Evolutionary conservation across 805 yeast species (phyloP).

Genomic region (Spathaspora sp.): DNA sequence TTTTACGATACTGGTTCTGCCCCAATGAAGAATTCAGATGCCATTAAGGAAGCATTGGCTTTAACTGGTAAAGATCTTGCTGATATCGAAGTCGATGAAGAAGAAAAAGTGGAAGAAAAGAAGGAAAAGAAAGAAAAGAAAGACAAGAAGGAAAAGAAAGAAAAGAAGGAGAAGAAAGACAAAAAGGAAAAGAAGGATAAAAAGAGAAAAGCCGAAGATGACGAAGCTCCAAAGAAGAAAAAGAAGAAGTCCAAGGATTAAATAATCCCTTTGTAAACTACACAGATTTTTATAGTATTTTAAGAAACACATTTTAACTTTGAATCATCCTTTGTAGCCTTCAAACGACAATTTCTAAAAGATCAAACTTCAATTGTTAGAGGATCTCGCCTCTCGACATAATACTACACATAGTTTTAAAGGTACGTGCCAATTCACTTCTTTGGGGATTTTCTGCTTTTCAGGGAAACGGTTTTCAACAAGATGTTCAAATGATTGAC

Average conservation of each 20-base stretch:
- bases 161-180: slow-evolving; percentile 23
- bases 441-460: slow-evolving; percentile 36
- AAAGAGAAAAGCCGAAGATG: slow-evolving; percentile 29
- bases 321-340: no score
- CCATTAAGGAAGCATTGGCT: slow-evolving; percentile 86
- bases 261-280: slow-evolving; percentile 3
- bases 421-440: slow-evolving; percentile 59
- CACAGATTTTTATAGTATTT: background rate
- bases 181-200: slow-evolving; percentile 30
- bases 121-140: slow-evolving; percentile 22
- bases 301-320: background rate
- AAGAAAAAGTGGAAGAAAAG: slow-evolving; percentile 24
- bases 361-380: background rate
- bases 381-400: slow-evolving; percentile 18
- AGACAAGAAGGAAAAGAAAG: slow-evolving; percentile 23
- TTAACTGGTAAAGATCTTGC: slow-evolving; percentile 52
- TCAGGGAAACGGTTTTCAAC: slow-evolving; percentile 45
- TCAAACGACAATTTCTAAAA: background rate
- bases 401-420: slow-evolving; percentile 38
- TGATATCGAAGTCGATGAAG: slow-evolving; percentile 20
- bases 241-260: slow-evolving; percentile 46
- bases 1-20: slow-evolving; percentile 96
- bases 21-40: slow-evolving; percentile 94
- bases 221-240: slow-evolving; percentile 38
- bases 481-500: slow-evolving; percentile 45